Conservation (phyloP, 2,329 filamentous ascomycete species). For the Fusarium globosum region DNA sequence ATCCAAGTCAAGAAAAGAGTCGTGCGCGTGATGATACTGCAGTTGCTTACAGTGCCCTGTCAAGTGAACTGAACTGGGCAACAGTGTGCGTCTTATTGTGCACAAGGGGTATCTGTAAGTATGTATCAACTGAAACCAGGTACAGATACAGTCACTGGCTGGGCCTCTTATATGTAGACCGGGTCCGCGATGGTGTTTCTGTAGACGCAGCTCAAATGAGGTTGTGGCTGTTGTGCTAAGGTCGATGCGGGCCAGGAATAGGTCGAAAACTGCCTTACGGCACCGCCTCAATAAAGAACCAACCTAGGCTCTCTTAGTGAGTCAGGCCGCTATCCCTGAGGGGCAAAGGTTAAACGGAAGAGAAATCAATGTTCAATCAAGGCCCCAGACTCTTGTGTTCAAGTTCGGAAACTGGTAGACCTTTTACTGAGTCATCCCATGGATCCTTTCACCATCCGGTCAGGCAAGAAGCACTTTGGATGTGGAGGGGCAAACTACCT, state of each 20-base stretch:
- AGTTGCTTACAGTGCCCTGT: neutral
- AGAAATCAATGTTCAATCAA: neutral
- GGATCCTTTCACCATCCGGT: neutral
- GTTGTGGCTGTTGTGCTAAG: slow-evolving; percentile 22
- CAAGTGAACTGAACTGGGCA: neutral
- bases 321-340: slow-evolving; percentile 32
- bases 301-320: slow-evolving; percentile 23
- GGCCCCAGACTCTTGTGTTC: neutral
- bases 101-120: neutral
- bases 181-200: neutral
- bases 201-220: slow-evolving; percentile 1
- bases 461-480: slow-evolving; percentile 7
- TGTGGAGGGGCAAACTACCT: slow-evolving; percentile 1
- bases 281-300: slow-evolving; percentile 40
- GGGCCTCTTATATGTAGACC: slow-evolving; percentile 16
- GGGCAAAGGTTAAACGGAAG: neutral
- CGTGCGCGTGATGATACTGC: neutral
- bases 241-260: slow-evolving; percentile 20
- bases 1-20: neutral
- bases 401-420: neutral
- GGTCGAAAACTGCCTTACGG: slow-evolving; percentile 41
- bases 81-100: neutral
- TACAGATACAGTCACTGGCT: neutral
- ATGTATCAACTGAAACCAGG: neutral
- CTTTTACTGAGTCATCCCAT: slow-evolving; percentile 20